Conservation (phyloP, 2,329 filamentous ascomycete species). For the Talaromyces pinophilus region DNA sequence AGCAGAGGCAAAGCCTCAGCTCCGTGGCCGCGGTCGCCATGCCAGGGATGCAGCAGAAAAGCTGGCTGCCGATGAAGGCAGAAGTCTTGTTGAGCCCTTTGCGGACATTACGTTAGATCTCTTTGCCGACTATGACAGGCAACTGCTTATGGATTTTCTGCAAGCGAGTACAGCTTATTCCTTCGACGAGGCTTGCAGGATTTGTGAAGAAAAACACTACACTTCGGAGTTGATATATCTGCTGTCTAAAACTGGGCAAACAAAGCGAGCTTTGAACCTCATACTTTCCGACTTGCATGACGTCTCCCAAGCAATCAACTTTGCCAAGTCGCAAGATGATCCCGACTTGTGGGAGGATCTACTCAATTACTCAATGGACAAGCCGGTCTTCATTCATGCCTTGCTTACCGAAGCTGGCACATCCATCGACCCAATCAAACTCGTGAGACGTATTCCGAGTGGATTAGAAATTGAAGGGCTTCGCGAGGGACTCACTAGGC, state of each 20-base stretch:
- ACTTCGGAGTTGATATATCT: constrained; percentile 94
- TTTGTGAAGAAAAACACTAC: constrained; percentile 79
- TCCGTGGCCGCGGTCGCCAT: constrained; percentile 37
- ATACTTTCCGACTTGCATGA: constrained; percentile 93
- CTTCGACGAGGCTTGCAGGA: constrained; percentile 69
- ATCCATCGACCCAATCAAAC: constrained; percentile 84
- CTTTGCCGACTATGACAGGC: constrained; percentile 80
- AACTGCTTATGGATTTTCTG: constrained; percentile 82
- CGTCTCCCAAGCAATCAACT: constrained; percentile 88
- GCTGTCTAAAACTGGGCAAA: constrained; percentile 91
- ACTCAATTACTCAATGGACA: constrained; percentile 95
- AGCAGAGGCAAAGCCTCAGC: constrained; percentile 34
- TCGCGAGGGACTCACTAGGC: constrained; percentile 80
- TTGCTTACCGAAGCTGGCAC: constrained; percentile 93
- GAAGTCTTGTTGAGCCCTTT: constrained; percentile 76
- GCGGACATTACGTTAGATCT: constrained; percentile 83
- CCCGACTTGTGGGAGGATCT: constrained; percentile 93
- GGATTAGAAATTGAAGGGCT: constrained; percentile 90
- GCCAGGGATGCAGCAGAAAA: constrained; percentile 48
- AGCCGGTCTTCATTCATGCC: constrained; percentile 88
- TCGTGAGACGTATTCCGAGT: constrained; percentile 87
- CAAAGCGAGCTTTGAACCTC: constrained; percentile 84
- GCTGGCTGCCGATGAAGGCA: constrained; percentile 58
- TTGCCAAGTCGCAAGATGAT: constrained; percentile 91
- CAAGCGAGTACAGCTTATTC: constrained; percentile 81